Evolutionary conservation across 257 asterid genomes (phyloP).

Genomic region (Nyctanthes arbortristis): DNA sequence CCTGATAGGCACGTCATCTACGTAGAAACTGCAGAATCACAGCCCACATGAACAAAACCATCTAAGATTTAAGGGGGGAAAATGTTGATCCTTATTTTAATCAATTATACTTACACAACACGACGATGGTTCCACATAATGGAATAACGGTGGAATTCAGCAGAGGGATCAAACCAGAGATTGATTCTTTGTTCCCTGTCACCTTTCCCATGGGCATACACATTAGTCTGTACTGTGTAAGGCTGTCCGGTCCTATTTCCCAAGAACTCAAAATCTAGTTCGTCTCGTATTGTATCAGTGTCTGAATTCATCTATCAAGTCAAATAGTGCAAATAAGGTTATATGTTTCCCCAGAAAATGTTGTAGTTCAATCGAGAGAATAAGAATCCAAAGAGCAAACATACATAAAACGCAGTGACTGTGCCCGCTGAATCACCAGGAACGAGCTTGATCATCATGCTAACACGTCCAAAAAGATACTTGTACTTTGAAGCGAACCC

Average conservation of each 20-base stretch:
- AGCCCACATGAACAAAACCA: background rate
- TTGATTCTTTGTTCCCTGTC: conserved; percentile 77
- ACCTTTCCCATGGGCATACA: conserved; percentile 83
- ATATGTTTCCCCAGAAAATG: background rate
- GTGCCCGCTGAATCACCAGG: conserved; percentile 71
- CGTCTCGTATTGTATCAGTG: conserved; percentile 56
- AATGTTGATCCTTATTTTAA: no score
- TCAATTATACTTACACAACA: conserved; percentile 73
- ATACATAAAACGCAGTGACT: conserved; percentile 61
- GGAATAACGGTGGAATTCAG: conserved; percentile 62
- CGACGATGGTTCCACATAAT: conserved; percentile 66
- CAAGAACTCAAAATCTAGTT: conserved; percentile 87
- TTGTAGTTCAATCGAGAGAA: background rate
- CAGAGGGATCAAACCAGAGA: conserved; percentile 89
- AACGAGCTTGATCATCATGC: conserved; percentile 68
- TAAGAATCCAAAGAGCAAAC: conserved; percentile 8
- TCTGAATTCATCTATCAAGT: conserved; percentile 76
- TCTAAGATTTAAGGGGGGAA: no score
- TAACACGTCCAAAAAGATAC: conserved; percentile 43
- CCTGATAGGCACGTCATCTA: conserved; percentile 74
- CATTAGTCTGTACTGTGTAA: conserved; percentile 83
- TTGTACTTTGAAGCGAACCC: conserved; percentile 53
- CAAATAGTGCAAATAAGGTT: background rate
- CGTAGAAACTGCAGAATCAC: conserved; percentile 31
- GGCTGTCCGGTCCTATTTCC: conserved; percentile 94